Evolutionary conservation across 805 yeast species (phyloP).

Genomic region (Wickerhamomyces mucosus): DNA sequence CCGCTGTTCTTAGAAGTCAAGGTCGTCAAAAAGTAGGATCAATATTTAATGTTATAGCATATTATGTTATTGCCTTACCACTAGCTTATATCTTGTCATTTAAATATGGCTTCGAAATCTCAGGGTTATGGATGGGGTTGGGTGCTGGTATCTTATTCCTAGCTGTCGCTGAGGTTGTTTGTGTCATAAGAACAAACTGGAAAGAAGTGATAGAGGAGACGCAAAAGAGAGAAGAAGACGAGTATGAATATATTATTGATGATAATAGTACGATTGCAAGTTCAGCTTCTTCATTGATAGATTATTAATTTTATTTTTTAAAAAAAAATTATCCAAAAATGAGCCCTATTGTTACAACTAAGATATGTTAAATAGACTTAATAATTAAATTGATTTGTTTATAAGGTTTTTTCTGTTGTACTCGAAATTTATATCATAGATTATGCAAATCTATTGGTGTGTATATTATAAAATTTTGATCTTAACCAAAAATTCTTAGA

Average conservation of each 20-base stretch:
- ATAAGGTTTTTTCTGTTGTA: too few species aligned
- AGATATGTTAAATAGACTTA: too few species aligned
- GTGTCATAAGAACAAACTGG: slow-evolving; percentile 46
- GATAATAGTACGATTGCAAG: slow-evolving; percentile 19
- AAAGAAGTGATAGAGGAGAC: slow-evolving; percentile 30
- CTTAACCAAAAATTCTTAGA: slow-evolving; percentile 32
- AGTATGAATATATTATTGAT: slow-evolving; percentile 16
- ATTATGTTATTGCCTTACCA: slow-evolving; percentile 66
- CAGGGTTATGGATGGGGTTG: slow-evolving; percentile 70
- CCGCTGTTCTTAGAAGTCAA: slow-evolving; percentile 67
- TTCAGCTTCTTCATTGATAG: slow-evolving; percentile 12
- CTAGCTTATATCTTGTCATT: slow-evolving; percentile 52
- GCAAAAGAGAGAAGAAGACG: slow-evolving; percentile 19
- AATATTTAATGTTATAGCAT: slow-evolving; percentile 53
- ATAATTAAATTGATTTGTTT: too few species aligned
- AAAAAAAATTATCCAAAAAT: too few species aligned
- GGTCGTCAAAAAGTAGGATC: slow-evolving; percentile 74
- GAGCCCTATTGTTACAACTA: too few species aligned
- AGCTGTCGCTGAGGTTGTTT: slow-evolving; percentile 37
- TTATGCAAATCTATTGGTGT: too few species aligned
- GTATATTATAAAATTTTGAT: too few species aligned
- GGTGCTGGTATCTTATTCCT: slow-evolving; percentile 54
- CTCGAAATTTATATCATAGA: too few species aligned
- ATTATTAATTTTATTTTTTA: too few species aligned
- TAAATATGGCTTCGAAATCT: slow-evolving; percentile 33